Percentiles rank a stretch among this genome's conserved stretches.
Evolutionary conservation across 768 basidiomycete genomes (phyloP).

Genomic region (Roridomyces roridus): DNA sequence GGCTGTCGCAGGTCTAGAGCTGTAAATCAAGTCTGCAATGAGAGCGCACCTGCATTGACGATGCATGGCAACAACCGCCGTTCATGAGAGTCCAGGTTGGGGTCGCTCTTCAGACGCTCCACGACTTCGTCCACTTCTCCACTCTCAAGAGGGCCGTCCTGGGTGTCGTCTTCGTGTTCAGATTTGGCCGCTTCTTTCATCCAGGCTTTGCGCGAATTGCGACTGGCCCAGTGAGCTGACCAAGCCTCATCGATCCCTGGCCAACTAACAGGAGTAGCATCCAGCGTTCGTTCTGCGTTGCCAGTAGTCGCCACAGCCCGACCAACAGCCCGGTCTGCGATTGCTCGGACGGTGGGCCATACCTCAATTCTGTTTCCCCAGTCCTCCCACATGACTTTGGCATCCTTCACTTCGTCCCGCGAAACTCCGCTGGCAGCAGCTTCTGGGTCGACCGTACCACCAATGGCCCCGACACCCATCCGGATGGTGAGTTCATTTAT

Average conservation of each 20-base stretch:
- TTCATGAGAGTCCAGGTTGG: conserved; percentile 82
- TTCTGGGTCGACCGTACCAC: conserved; percentile 62
- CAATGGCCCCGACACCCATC: conserved; percentile 81
- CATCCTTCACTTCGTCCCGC: background rate
- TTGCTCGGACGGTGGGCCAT: conserved; percentile 73
- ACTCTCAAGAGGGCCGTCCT: conserved; percentile 42
- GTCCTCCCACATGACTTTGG: conserved; percentile 55
- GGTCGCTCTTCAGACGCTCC: conserved; percentile 76
- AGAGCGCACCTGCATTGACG: conserved; percentile 72
- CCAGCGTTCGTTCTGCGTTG: conserved; percentile 46
- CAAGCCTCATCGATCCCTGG: conserved; percentile 69
- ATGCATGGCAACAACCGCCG: conserved; percentile 83
- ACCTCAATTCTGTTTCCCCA: conserved; percentile 76
- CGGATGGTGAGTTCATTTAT: conserved; percentile 84
- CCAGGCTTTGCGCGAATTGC: conserved; percentile 64
- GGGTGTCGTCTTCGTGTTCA: conserved; percentile 43
- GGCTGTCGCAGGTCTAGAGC: conserved; percentile 46
- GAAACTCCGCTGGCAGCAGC: conserved; percentile 33
- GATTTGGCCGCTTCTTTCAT: conserved; percentile 58
- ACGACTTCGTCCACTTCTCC: conserved; percentile 79
- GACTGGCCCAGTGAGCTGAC: conserved; percentile 57
- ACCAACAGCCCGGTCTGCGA: conserved; percentile 81
- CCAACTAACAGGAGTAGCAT: conserved; percentile 72
- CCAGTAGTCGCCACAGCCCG: conserved; percentile 49
- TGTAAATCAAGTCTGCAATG: background rate